Conservation (phyloP, 106 monocot genomes). For the Dendrobium nobile region DNA sequence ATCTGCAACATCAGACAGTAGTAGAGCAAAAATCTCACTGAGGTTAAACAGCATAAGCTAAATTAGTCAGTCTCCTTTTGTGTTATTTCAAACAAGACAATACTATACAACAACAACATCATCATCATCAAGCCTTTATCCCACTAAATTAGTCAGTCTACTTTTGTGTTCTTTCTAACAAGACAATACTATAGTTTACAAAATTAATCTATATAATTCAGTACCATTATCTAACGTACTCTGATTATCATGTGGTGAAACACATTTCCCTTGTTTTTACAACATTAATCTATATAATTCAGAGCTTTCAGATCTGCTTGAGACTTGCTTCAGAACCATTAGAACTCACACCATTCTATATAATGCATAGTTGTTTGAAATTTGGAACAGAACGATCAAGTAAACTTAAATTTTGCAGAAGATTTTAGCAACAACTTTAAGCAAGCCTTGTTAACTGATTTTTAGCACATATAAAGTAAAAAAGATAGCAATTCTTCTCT, state of each 20-base stretch:
- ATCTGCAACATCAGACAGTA: not conserved
- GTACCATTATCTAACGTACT: not conserved
- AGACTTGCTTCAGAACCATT: not conserved
- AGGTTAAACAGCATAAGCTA: not conserved
- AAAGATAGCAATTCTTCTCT: not conserved
- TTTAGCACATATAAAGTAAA: not conserved
- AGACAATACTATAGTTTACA: too few species aligned
- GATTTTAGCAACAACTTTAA: not conserved
- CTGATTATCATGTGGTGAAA: not conserved
- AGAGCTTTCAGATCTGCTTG: not conserved
- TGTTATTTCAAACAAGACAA: too few species aligned
- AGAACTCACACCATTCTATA: not conserved
- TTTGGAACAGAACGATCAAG: not conserved
- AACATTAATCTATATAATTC: not conserved
- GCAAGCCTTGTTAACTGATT: not conserved
- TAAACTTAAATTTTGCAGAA: not conserved
- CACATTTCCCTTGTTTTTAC: not conserved
- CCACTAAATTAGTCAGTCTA: too few species aligned
- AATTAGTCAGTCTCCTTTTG: too few species aligned
- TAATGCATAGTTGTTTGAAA: not conserved
- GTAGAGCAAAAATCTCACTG: not conserved
- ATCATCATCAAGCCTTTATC: too few species aligned
- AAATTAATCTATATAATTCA: too few species aligned
- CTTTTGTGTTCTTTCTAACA: too few species aligned
- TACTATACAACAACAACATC: too few species aligned